Base-by-base conservation (phyloP, 2,329 filamentous ascomycete genomes). In the Niveomyces coronatus region DNA sequence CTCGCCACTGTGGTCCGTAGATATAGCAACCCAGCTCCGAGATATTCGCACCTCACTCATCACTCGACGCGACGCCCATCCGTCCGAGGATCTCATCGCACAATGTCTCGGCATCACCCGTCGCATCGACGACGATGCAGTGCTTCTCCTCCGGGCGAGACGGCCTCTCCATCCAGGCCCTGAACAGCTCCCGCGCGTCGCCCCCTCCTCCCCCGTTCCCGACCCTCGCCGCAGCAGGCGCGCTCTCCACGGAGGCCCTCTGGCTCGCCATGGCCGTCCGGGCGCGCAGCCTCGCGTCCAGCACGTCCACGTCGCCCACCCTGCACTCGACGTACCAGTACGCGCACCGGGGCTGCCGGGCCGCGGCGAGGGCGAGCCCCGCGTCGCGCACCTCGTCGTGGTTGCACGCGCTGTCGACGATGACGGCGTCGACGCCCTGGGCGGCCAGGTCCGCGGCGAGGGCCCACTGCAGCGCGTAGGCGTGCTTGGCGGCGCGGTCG, bases 321-420 rank as follows among this genome's bases (percentile, higher is more conserved):
- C 40, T 47, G 27, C 54, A 60, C 43, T 61, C 55, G 14, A 62
- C 45, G 24, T 60, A 61, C 45, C 47, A 49, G 39, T 53, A 51
- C 14, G 15, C 14, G 26, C 26, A 48, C 4, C 41, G 41, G 28
- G 44, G 31, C 14, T 37, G 14, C 15, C 39, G n/a, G 2, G 59
- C 55, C 3, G 61, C 49, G n/a, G n/a, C n/a, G n/a, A 35, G 33
- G 6, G 44, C 46, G 4, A 36, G 39, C 3, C 60, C 60, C 5
- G 41, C 28, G 13, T 55, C 50, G 19, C 62, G 40, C 3, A 53
- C 45, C 42, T 57, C 48, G 9, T 46, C 32, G 45, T 47, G 61
- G 42, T 60, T 60, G 47, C 57, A 64, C 20, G 53, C 51, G 39
- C 57, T 60, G 44, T 63, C 60, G 13, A 64, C 49, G n/a, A 64